Base-by-base conservation (phyloP, 1,284 basidiomycete species). In the Cystobasidiaceae sp. region DNA sequence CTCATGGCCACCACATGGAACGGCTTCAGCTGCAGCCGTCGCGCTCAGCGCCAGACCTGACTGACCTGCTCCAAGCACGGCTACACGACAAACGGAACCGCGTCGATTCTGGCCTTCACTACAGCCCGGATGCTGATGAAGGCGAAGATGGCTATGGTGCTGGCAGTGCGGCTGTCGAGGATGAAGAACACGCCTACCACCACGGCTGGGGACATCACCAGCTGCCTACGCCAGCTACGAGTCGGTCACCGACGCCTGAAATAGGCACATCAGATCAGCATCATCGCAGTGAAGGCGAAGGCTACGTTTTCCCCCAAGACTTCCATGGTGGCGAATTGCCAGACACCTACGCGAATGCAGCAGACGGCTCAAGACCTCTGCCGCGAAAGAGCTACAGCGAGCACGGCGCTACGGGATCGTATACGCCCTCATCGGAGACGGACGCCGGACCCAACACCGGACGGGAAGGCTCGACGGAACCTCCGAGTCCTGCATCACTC, bases 11-110 rank as follows among this genome's bases (percentile, higher is more conserved):
- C 15, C 46, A 23, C 4, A 62, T 62, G 60, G 60, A 62, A 6
- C 34, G 60, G 32, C 37, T 39, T 19, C 60, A 48, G 30, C 60
- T 62, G 39, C 49, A 62, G 50, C 49, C 60, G 13, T 62, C 60
- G n/a, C 49, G 34, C 25, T 62, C 60, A 43, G 60, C 60, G 30
- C 60, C 60, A 30, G 60, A 62, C 19, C 49, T 62, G 13, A 52
- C 60, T 33, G 60, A 62, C 17, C 50, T 62, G n/a, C 25, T 62
- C 13, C 49, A 62, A 27, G 60, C 60, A 19, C 34, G 60, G 19
- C n/a, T 28, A 13, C n/a, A 23, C 17, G 57, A 49, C 15, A 19
- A 23, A 0, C 17, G n/a, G n/a, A n/a, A n/a, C n/a, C n/a, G n/a
- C n/a, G n/a, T n/a, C n/a, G n/a, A n/a, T n/a, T n/a, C n/a, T n/a